Evolutionary conservation across 495 filamentous ascomycete genomes (phyloP), one percentile per base, ranked within the genome.

Genomic region (Xylaria cubensis): DNA sequence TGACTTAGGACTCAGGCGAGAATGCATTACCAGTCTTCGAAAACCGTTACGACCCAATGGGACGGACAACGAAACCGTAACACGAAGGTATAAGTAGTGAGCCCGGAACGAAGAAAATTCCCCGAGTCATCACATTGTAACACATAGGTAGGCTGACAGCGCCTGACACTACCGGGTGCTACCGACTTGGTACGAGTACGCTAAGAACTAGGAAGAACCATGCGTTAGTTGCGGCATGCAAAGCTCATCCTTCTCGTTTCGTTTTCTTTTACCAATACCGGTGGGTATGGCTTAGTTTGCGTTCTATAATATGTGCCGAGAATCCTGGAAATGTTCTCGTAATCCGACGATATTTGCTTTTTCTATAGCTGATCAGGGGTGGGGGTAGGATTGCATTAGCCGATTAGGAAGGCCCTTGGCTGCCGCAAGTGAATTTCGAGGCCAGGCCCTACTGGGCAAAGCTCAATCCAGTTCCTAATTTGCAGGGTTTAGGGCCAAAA

Each of bases 11-110:
- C 70, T 67, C 63, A 59, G 70, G 70, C 63, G 70, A 72, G 50
- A 66, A 58, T 64, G 53, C 63, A 36, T 64, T 61, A 53, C 50
- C 53, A 72, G 67, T 61, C 50, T 29, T 67, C 70, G 63, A 72
- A 67, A 72, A 51, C 70, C 70, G 70, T 72, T 66, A 72, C 63
- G 63, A 72, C 63, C 70, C 70, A 72, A 72, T 67, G 63, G 70
- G 24, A 64, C 42, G 70, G 70, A 64, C 63, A 44, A 64, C 62
- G 36, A 53, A 61, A 72, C 62, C 26, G 70, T 67, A 44, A 56
- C 62, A 72, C 70, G 51, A 61, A 29, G 62, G 69, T 44, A 19
- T 24, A 56, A 32, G 39, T 48, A 21, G 62, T 66, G 51, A 72
- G 44, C 61, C 67, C 63, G 70, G 70, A 67, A 61, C 26, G 44